Base-by-base conservation (phyloP, 1,139 yeast species). In the Candida sanyaensis region DNA sequence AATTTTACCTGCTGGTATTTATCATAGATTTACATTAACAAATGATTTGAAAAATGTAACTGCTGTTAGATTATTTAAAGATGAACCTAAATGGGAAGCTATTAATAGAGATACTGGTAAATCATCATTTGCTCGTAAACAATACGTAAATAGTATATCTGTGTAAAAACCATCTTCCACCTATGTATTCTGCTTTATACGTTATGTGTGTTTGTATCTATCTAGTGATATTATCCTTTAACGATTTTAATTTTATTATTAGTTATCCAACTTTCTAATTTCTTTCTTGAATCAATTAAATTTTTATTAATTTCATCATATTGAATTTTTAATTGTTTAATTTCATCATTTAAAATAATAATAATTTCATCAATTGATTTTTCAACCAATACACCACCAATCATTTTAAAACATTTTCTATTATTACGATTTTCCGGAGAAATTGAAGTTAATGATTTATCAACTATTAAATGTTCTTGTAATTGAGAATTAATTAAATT, bases 41-140 rank as follows among this genome's bases (percentile, higher is more conserved):
- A 62, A 69, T 55, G 67, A 70, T 10, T 63, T 70, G 48, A 82
- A 85, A 62, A 78, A 78, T 56, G 86, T 92, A 56, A 79, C 80
- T 55, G 97, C 98, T 6, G 67, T 88, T 61, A 75, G 99, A 54
- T 72, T 93, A 57, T 93, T 93, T 73, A 84, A 90, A 67, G 97
- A 91, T 58, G 97, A 92, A 68, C 98, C 98, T 30, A 91, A 90
- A 64, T 93, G 99, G 98, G 83, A 88, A 48, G 97, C 98, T 8
- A 80, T 89, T 60, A 82, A 84, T 63, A 79, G 96, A 54, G 77
- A 66, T 40, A 61, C 61, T 39, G 65, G 65, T 27, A 55, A 56
- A 42, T 50, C 54, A n/a, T 58, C 66, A 9, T 61, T 52, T 10
- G 74, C 73, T 27, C 65, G 77, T 46, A 37, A 49, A n/a, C 56